phyloP scores from a whole-genome alignment of 2,329 filamentous ascomycete species.

The Thyridium curvatum region DNA sequence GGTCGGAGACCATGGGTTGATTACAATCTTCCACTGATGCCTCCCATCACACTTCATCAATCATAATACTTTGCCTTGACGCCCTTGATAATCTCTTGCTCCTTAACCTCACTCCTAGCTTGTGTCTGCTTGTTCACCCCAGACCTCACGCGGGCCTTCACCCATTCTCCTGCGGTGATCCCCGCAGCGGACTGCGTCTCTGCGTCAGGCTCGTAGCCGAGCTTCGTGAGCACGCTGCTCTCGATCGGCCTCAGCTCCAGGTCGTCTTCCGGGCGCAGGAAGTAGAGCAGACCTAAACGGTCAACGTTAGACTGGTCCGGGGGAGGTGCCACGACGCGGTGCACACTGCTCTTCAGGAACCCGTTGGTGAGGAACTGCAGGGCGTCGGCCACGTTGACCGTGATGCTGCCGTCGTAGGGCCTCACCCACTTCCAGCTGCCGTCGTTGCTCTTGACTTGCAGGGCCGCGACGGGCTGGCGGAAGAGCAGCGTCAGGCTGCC shows the following conservation, averaged over 20 bases:
- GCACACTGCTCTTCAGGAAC: slow-evolving; percentile 14
- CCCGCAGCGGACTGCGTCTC: slow-evolving; percentile 5
- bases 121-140: not conserved
- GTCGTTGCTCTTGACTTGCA: slow-evolving; percentile 32
- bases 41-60: not conserved
- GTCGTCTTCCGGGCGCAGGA: slow-evolving; percentile 37
- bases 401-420: slow-evolving; percentile 34
- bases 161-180: slow-evolving; percentile 10
- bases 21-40: no score
- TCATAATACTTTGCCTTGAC: no score
- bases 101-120: no score
- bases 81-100: no score
- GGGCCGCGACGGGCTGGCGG: slow-evolving; percentile 40
- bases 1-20: no score
- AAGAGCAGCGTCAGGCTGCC: slow-evolving; percentile 43
- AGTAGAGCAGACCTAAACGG: slow-evolving; percentile 43
- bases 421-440: slow-evolving; percentile 34
- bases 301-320: slow-evolving; percentile 36
- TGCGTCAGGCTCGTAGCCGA: no score
- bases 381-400: slow-evolving; percentile 30
- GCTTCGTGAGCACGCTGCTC: slow-evolving; percentile 22
- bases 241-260: slow-evolving; percentile 28
- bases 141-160: slow-evolving; percentile 5
- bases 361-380: slow-evolving; percentile 36
- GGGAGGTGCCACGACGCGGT: slow-evolving; percentile 14